A percentile compares a stretch with the other conserved stretches of the same genome.
Evolutionary conservation across 169 alveolate genomes (phyloP).

Genomic region (Babesia sp.): DNA sequence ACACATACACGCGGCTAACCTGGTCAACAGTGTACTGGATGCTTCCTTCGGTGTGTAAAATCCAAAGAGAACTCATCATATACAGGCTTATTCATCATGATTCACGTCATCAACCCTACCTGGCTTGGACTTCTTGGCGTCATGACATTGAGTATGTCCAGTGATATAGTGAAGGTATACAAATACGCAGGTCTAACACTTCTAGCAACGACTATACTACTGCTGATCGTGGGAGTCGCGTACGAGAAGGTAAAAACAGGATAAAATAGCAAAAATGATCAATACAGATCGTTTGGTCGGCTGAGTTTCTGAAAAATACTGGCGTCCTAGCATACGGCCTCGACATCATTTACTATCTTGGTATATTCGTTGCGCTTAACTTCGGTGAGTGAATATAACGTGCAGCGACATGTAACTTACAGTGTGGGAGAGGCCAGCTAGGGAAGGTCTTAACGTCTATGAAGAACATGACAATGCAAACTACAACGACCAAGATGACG

Average conservation of each 20-base stretch:
- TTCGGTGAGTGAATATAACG: conserved; percentile 4
- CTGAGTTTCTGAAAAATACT: background rate
- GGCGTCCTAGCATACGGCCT: conserved; percentile 11
- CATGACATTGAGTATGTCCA: conserved; percentile 51
- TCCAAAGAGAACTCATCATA: background rate
- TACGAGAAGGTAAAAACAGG: conserved; percentile 6
- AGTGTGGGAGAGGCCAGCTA: conserved; percentile 62
- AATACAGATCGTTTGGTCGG: conserved; percentile 37
- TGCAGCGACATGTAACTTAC: background rate
- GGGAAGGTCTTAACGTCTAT: background rate
- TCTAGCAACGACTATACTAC: conserved; percentile 12
- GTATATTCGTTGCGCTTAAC: conserved; percentile 23
- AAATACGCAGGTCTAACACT: conserved; percentile 39
- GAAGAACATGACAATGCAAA: conserved; percentile 4
- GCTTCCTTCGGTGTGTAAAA: conserved; percentile 3
- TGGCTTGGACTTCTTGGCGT: conserved; percentile 26
- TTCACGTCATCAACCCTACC: conserved; percentile 33
- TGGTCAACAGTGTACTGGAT: conserved; percentile 7
- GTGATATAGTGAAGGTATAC: background rate
- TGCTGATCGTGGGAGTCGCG: conserved; percentile 10
- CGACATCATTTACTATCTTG: conserved; percentile 29
- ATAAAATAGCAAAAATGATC: too few species aligned
- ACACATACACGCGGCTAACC: conserved; percentile 5
- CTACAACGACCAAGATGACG: conserved; percentile 25
- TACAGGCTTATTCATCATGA: conserved; percentile 29